A percentile compares a stretch with the other conserved stretches of the same genome.
Evolutionary conservation across 2,329 filamentous ascomycete genomes (phyloP).

Genomic region (Pseudocercospora fuligena): DNA sequence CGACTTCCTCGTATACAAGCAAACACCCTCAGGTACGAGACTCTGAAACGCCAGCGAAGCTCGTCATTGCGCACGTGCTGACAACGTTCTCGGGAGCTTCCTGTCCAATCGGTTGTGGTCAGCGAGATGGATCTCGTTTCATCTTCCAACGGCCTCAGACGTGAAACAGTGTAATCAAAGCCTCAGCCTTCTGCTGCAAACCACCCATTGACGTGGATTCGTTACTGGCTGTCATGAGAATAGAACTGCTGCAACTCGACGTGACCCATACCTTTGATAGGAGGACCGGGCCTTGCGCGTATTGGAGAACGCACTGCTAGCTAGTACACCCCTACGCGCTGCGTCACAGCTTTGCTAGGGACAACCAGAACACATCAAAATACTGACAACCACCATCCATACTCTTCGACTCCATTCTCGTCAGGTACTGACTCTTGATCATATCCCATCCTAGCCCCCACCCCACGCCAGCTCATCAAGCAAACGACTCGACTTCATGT

Average conservation of each 20-base stretch:
- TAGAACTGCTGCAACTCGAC: neutral
- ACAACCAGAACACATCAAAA: slow-evolving; percentile 9
- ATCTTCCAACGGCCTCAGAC: neutral
- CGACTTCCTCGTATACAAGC: neutral
- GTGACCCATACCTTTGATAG: neutral
- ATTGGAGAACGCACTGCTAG: neutral
- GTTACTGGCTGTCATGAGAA: neutral
- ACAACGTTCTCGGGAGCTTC: neutral
- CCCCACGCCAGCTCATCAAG: slow-evolving; percentile 1
- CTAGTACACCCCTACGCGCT: neutral
- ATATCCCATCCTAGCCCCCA: neutral
- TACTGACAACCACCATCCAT: neutral
- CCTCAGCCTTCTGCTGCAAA: slow-evolving; percentile 8
- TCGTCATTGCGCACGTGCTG: neutral
- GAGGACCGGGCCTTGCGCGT: neutral
- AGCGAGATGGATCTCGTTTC: neutral
- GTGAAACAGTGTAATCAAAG: slow-evolving; percentile 5
- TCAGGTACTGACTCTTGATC: slow-evolving; percentile 1
- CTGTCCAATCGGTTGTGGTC: neutral
- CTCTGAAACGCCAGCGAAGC: neutral
- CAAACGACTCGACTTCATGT: slow-evolving; percentile 11
- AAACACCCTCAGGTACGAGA: neutral
- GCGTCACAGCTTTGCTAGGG: neutral
- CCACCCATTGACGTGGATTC: neutral
- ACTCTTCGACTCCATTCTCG: neutral